A percentile compares a stretch with the other conserved stretches of the same genome.
phyloP scores from a whole-genome alignment of 306 rosid genomes.

The Ziziphus jujuba region DNA sequence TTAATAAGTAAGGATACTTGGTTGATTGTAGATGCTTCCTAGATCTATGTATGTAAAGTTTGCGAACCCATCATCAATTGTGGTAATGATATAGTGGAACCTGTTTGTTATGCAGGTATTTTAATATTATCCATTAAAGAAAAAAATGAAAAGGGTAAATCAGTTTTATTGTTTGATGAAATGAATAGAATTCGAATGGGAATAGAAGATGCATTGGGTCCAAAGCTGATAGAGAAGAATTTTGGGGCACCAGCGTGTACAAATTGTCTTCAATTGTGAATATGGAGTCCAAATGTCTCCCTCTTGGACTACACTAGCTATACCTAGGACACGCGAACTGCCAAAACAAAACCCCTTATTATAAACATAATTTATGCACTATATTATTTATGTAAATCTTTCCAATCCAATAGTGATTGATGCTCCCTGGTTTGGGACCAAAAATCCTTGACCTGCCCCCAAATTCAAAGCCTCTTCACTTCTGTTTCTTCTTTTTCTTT shows the following conservation, averaged over 20 bases:
- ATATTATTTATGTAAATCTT: not conserved
- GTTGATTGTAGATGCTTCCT: slow-evolving; percentile 23
- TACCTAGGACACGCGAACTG: slow-evolving; percentile 24
- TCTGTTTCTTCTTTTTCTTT: slow-evolving; percentile 10
- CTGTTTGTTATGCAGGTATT: not conserved
- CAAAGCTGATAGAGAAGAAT: slow-evolving; percentile 23
- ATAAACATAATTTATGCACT: no score
- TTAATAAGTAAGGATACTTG: not conserved
- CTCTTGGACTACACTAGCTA: slow-evolving; percentile 30
- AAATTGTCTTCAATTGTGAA: slow-evolving; percentile 27
- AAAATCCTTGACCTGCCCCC: slow-evolving; percentile 13
- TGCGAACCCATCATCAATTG: slow-evolving; percentile 4
- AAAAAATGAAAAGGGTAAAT: not conserved
- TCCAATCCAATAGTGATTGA: not conserved
- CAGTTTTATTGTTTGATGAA: not conserved
- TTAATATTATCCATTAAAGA: no score
- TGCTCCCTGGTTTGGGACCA: slow-evolving; percentile 19
- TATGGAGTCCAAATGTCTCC: slow-evolving; percentile 35
- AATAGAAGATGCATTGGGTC: slow-evolving; percentile 20
- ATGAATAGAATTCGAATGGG: not conserved
- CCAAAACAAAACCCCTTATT: slow-evolving; percentile 23
- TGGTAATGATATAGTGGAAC: slow-evolving; percentile 9
- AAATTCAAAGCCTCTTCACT: slow-evolving; percentile 17
- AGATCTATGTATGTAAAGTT: slow-evolving; percentile 14
- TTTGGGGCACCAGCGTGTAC: slow-evolving; percentile 29